A percentile compares a stretch with the other conserved stretches of the same genome.
phyloP scores from a whole-genome alignment of 2,329 filamentous ascomycete species.

The Blumeria graminis region DNA sequence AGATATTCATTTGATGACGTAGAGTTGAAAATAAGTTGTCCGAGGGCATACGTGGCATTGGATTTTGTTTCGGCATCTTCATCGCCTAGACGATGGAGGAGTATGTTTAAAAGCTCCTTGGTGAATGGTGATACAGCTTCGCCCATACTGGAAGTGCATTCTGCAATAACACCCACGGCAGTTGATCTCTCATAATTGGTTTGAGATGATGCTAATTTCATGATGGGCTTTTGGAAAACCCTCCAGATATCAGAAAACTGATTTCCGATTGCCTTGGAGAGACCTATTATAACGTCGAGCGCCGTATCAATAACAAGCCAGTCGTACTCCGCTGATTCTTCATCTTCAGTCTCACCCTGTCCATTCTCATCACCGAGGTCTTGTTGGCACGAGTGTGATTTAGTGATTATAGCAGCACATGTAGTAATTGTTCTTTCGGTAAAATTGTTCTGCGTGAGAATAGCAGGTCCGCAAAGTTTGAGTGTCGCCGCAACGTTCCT shows the following conservation, averaged over 20 bases:
- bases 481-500: slow-evolving; percentile 76
- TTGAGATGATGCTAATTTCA: slow-evolving; percentile 68
- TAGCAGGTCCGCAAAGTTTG: slow-evolving; percentile 70
- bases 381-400: slow-evolving; percentile 79
- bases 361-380: slow-evolving; percentile 69
- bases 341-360: slow-evolving; percentile 38
- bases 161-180: slow-evolving; percentile 75
- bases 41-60: slow-evolving; percentile 80
- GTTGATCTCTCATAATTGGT: slow-evolving; percentile 75
- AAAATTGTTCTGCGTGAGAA: slow-evolving; percentile 49
- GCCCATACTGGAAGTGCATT: slow-evolving; percentile 71
- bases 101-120: slow-evolving; percentile 45
- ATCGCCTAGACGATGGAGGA: slow-evolving; percentile 70
- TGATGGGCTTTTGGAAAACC: slow-evolving; percentile 76
- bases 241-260: slow-evolving; percentile 81
- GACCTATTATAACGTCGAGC: slow-evolving; percentile 67
- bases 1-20: slow-evolving; percentile 46
- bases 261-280: slow-evolving; percentile 57
- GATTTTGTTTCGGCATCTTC: slow-evolving; percentile 83
- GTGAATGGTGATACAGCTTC: slow-evolving; percentile 64
- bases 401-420: slow-evolving; percentile 58
- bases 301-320: slow-evolving; percentile 93
- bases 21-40: slow-evolving; percentile 64
- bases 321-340: slow-evolving; percentile 77
- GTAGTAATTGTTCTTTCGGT: slow-evolving; percentile 56